phyloP scores from a whole-genome alignment of 106 monocot species.

The Allium sativum region DNA sequence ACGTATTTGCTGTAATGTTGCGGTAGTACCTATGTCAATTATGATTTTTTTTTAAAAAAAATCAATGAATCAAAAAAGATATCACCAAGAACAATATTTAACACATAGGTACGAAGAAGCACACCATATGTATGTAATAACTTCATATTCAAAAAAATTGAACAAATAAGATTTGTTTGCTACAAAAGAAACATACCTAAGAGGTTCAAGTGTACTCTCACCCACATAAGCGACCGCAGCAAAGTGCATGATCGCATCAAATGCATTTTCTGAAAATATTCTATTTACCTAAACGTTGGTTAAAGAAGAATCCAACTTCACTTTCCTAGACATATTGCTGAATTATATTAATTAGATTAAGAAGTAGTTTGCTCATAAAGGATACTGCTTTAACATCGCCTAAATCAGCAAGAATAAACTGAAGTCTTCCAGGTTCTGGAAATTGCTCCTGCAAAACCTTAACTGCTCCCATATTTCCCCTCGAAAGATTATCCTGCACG shows the following conservation, averaged over 20 bases:
- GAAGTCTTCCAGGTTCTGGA: conserved; percentile 50
- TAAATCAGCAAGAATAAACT: conserved; percentile 62
- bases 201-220: conserved; percentile 78
- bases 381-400: conserved; percentile 64
- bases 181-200: conserved; percentile 29
- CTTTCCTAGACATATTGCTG: background rate
- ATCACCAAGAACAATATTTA: too few relatives aligned
- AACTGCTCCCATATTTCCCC: conserved; percentile 65
- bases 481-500: conserved; percentile 58
- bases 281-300: conserved; percentile 37
- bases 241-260: conserved; percentile 92
- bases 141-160: too few relatives aligned
- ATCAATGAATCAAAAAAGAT: too few relatives aligned
- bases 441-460: conserved; percentile 62
- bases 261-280: conserved; percentile 73
- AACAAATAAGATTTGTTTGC: too few relatives aligned
- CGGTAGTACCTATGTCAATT: conserved; percentile 20
- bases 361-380: background rate
- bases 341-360: too few relatives aligned
- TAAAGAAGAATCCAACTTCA: conserved; percentile 15
- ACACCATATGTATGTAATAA: too few relatives aligned
- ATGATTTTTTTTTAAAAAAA: too few relatives aligned
- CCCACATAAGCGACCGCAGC: conserved; percentile 92
- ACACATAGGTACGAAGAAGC: too few relatives aligned
- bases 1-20: conserved; percentile 43